phyloP scores from a whole-genome alignment of 495 filamentous ascomycete species.

The Aspergillus indologenus region DNA sequence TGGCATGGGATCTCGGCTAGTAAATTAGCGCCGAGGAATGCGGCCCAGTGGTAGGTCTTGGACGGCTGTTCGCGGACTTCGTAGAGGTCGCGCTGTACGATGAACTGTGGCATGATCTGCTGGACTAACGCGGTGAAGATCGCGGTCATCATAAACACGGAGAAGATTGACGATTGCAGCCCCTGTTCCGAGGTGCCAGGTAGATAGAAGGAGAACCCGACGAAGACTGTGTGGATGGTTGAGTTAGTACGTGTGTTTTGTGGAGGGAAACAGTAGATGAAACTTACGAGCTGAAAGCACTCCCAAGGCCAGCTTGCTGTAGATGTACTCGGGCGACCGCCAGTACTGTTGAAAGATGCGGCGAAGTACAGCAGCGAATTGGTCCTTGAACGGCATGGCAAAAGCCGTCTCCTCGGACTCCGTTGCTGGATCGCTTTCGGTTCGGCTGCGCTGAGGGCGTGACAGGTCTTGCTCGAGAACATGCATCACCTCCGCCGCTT shows the following conservation, averaged over 20 bases:
- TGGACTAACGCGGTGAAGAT: conserved; percentile 52
- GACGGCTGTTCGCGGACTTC: background rate
- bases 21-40: background rate
- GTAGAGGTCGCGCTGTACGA: background rate
- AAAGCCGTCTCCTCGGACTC: conserved; percentile 37
- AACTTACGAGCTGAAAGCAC: conserved; percentile 30
- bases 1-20: background rate
- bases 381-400: conserved; percentile 48
- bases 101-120: conserved; percentile 37
- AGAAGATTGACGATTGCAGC: conserved; percentile 54
- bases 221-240: conserved; percentile 62
- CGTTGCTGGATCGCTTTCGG: conserved; percentile 46
- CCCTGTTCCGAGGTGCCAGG: conserved; percentile 44
- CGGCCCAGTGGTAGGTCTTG: background rate
- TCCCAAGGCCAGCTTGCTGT: conserved; percentile 23
- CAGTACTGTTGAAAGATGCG: conserved; percentile 52
- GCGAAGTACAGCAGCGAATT: conserved; percentile 44
- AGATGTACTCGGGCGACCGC: conserved; percentile 52
- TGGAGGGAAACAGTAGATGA: conserved; percentile 49
- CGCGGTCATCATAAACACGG: conserved; percentile 59
- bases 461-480: background rate
- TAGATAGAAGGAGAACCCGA: conserved; percentile 56
- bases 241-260: conserved; percentile 46
- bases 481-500: too few species aligned
- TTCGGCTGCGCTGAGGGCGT: conserved; percentile 48